These are phyloP conservation scores for Chenopodium berlandieri DNA, from an alignment of 148 eudicot species.

Conservation along the genomic window DNA sequence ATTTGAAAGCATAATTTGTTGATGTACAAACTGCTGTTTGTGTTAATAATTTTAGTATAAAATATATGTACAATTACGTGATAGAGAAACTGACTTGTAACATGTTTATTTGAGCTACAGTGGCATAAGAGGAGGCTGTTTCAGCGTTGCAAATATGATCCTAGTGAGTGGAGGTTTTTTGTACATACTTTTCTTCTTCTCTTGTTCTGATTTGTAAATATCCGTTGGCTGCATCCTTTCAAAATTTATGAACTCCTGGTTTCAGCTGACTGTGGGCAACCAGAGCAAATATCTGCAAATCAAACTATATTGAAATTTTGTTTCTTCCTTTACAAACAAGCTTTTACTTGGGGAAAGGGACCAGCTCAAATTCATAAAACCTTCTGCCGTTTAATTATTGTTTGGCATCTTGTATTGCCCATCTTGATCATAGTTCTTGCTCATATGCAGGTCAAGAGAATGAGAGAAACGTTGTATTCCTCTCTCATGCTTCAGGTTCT, in stretches of 20 bases:
- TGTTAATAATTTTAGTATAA: neutral
- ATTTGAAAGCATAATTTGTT: neutral
- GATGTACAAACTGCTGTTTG: neutral
- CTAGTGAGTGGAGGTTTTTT: constrained; percentile 61
- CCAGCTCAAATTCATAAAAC: neutral
- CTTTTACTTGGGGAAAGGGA: neutral
- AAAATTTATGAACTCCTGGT: neutral
- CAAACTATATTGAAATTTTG: neutral
- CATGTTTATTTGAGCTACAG: constrained; percentile 50
- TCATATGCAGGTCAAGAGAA: constrained; percentile 81
- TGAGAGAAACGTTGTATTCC: constrained; percentile 89
- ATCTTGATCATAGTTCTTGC: constrained; percentile 21
- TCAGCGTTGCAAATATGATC: constrained; percentile 96
- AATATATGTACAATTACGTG: neutral
- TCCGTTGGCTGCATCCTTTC: neutral
- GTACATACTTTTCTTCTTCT: neutral
- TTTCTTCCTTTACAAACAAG: neutral
- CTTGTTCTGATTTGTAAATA: neutral
- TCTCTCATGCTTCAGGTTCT: constrained; percentile 85
- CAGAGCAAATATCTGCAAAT: neutral
- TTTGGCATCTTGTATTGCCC: neutral
- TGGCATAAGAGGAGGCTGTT: constrained; percentile 87
- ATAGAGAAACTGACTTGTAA: constrained; percentile 28
- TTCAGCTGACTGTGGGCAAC: neutral
- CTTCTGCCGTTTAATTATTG: neutral